A percentile compares a stretch with the other conserved stretches of the same genome.
phyloP scores from a whole-genome alignment of 352 stramenopile species.

The Phytophthora niederhauseri region DNA sequence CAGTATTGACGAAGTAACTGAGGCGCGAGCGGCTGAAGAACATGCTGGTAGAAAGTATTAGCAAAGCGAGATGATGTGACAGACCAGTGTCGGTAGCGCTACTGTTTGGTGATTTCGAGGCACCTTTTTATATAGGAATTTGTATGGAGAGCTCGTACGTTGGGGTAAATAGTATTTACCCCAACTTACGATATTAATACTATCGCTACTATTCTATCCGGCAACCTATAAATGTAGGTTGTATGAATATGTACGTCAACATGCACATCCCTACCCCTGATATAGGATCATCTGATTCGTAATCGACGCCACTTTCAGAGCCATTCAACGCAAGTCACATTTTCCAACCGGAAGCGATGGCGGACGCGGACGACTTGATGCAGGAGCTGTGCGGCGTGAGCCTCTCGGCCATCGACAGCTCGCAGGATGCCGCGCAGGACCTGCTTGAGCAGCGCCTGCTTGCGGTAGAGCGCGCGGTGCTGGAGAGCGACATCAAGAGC shows the following conservation, averaged over 20 bases:
- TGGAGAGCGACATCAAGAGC: conserved; percentile 53
- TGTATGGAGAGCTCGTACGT: no score
- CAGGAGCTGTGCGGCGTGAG: conserved; percentile 66
- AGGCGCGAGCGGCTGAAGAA: no score
- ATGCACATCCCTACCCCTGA: background rate
- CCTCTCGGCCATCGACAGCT: conserved; percentile 44
- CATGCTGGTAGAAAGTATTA: no score
- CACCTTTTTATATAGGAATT: no score
- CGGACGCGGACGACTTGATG: conserved; percentile 60
- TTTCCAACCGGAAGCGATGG: conserved; percentile 44
- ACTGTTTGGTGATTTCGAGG: no score
- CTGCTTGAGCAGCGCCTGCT: conserved; percentile 46
- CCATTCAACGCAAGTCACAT: conserved; percentile 9
- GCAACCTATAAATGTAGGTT: background rate
- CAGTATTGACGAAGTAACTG: no score
- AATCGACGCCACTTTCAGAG: conserved; percentile 1
- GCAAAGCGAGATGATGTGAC: no score
- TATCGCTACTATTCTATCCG: no score
- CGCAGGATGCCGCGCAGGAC: conserved; percentile 44
- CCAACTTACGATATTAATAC: no score
- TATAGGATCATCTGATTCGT: background rate
- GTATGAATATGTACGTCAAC: background rate
- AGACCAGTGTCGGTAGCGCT: no score
- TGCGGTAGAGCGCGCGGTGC: conserved; percentile 55
- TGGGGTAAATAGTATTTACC: no score